Conservation (phyloP, 2,329 filamentous ascomycete species). For the Dactylellina parvicollis region DNA sequence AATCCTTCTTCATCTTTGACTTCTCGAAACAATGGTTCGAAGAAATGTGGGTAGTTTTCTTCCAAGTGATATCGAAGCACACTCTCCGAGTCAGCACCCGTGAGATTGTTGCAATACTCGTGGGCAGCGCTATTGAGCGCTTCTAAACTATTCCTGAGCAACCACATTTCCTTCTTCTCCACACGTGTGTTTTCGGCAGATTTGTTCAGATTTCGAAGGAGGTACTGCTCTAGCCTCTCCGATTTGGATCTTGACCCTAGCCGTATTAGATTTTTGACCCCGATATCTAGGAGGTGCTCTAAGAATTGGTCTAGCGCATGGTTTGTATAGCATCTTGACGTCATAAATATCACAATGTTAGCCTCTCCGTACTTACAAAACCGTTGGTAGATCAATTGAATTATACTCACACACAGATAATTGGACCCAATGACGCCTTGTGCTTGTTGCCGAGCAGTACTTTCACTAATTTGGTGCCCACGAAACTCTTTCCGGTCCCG, state of each 20-base stretch:
- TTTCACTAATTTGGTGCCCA: conserved; percentile 67
- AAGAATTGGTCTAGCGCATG: conserved; percentile 69
- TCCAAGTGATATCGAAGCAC: conserved; percentile 3
- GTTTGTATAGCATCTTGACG: conserved; percentile 66
- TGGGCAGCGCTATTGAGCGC: background rate
- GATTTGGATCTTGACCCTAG: conserved; percentile 71
- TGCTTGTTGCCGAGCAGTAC: conserved; percentile 61
- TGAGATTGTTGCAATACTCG: conserved; percentile 22
- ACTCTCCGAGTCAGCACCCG: background rate
- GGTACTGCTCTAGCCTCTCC: conserved; percentile 61
- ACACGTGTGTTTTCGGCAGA: conserved; percentile 21
- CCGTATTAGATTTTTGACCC: conserved; percentile 68
- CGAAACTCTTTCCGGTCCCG: conserved; percentile 74
- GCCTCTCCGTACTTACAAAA: too few species aligned
- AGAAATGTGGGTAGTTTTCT: conserved; percentile 14
- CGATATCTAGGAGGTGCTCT: conserved; percentile 68
- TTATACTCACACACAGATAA: conserved; percentile 64
- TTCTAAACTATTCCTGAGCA: background rate
- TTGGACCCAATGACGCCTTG: conserved; percentile 64
- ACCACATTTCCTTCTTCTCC: conserved; percentile 31
- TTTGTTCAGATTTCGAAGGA: conserved; percentile 19
- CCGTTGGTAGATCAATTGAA: background rate
- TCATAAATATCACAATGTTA: background rate
- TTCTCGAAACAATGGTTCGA: conserved; percentile 4
- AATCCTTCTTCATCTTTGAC: conserved; percentile 30